Evolutionary conservation across 1,284 basidiomycete genomes (phyloP), one percentile per base, ranked within the genome.

Genomic region (Puccinia horiana): DNA sequence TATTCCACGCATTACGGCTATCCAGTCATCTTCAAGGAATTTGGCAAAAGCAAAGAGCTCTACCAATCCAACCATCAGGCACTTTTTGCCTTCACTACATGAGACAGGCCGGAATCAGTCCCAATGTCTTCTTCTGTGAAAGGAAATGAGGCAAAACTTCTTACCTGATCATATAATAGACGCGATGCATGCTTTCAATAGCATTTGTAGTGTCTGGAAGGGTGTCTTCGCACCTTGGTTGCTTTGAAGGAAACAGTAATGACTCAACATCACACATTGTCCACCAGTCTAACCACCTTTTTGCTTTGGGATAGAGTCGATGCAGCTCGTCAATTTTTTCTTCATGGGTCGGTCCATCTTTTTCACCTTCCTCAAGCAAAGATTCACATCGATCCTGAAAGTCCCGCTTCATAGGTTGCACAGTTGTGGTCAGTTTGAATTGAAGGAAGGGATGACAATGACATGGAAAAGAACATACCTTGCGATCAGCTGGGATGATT

Each of bases 251-350:
- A 37, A 75, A 75, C n/a, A 54, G 42, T n/a, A 75, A 26, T 18
- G 73, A 23, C 35, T 75, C 32, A 26, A 75, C 52, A 42, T 75
- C 73, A 12, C 49, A 32, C 9, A 16, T n/a, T 14, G 49, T 37
- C 49, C 73, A 75, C 73, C 73, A 75, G n/a, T 75, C 23, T 14
- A 54, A 23, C 73, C 73, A 75, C 26, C 52, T 1, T 58, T 58
- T 56, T 9, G 52, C 49, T 3, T 29, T 29, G 47, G 73, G 52
- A 75, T 56, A 58, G 12, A 23, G n/a, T 23, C 54, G 16, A 14
- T 11, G 44, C 14, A 75, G 29, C 2, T 58, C 23, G 26, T 75
- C 52, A 20, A 75, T 56, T 58, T 75, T 75, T 26, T 75, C 26
- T 40, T 75, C 73, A 32, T 56, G 73, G 1, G 49, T 58, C 32